Conservation (phyloP, 257 asterid species). For the Salvia splendens region DNA sequence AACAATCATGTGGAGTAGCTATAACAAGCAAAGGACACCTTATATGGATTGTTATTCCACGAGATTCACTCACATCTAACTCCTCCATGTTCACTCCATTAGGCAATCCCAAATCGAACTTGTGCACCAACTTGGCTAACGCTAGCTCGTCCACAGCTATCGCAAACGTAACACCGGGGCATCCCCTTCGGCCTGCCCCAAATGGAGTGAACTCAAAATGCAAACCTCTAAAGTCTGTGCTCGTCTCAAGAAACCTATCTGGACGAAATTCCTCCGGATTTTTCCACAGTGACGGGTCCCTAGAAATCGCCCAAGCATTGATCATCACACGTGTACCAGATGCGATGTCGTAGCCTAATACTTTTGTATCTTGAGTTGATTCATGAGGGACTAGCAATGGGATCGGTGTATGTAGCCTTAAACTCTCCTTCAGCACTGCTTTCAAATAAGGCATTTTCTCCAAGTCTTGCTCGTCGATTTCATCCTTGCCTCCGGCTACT, state of each 20-base stretch:
- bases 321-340: neutral
- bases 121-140: constrained; percentile 44
- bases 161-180: constrained; percentile 50
- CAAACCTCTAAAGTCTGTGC: neutral
- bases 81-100: constrained; percentile 27
- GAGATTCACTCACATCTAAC: constrained; percentile 46
- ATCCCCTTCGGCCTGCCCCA: neutral
- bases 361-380: neutral
- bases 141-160: constrained; percentile 35
- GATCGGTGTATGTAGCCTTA: too few relatives aligned
- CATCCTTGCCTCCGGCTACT: too few relatives aligned
- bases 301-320: neutral
- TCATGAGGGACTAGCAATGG: too few relatives aligned
- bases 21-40: constrained; percentile 40
- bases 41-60: constrained; percentile 36
- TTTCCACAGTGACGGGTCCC: neutral
- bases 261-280: neutral
- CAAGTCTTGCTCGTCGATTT: too few relatives aligned
- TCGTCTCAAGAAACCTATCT: neutral
- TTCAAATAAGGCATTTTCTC: too few relatives aligned
- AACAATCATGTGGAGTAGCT: constrained; percentile 10
- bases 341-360: neutral
- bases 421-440: too few relatives aligned
- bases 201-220: too few relatives aligned
- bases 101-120: constrained; percentile 42